These are phyloP conservation scores for Cairneyella variabilis DNA, from an alignment of 495 filamentous ascomycete species.

Conservation along the genomic window DNA sequence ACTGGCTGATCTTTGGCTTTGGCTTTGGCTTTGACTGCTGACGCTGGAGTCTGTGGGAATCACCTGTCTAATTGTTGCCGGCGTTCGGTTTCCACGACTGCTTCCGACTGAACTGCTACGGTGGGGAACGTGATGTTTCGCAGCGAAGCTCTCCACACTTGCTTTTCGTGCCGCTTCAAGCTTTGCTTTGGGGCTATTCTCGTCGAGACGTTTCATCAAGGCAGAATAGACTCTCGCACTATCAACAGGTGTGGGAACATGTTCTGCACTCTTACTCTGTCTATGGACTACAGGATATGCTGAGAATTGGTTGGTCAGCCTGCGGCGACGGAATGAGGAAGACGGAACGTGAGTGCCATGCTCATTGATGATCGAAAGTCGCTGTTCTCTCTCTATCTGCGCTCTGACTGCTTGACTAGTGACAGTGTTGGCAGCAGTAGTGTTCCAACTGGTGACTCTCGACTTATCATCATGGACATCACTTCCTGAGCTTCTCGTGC, in stretches of 20 bases:
- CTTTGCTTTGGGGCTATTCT: conserved; percentile 28
- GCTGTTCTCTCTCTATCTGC: conserved; percentile 48
- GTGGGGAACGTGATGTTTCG: conserved; percentile 32
- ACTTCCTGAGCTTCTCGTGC: conserved; percentile 45
- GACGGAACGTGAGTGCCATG: conserved; percentile 46
- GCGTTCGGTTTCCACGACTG: conserved; percentile 8
- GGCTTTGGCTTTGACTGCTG: background rate
- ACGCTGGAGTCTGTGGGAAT: conserved; percentile 12
- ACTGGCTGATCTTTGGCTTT: background rate
- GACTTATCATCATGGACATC: conserved; percentile 44
- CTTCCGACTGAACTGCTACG: conserved; percentile 25
- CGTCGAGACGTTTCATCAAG: conserved; percentile 62
- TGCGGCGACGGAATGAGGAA: conserved; percentile 31
- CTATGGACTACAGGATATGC: conserved; percentile 18
- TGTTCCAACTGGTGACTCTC: conserved; percentile 72
- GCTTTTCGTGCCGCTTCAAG: conserved; percentile 25
- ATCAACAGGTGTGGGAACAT: conserved; percentile 40
- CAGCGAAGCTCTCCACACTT: conserved; percentile 32
- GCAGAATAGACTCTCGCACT: conserved; percentile 70
- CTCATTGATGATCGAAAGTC: conserved; percentile 65
- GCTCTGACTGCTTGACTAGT: conserved; percentile 31
- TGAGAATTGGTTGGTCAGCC: conserved; percentile 14
- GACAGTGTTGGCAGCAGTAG: conserved; percentile 48
- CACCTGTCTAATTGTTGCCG: conserved; percentile 35
- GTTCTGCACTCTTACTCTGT: conserved; percentile 11